These are phyloP conservation scores for Stropharia rugosoannulata DNA, from an alignment of 768 basidiomycete genomes.

Conservation along the genomic window DNA sequence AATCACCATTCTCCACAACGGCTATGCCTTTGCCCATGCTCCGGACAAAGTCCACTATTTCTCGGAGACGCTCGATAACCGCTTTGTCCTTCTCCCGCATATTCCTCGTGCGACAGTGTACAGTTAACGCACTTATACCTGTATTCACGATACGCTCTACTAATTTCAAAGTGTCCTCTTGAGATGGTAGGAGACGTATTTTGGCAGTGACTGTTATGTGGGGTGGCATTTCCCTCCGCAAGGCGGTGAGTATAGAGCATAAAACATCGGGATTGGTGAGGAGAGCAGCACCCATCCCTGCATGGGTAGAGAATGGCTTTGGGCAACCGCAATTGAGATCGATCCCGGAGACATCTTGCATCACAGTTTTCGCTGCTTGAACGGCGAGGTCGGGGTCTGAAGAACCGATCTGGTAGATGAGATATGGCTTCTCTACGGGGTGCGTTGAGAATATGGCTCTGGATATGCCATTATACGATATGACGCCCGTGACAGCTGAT, in stretches of 20 bases:
- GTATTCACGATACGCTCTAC: constrained; percentile 86
- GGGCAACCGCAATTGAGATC: constrained; percentile 99
- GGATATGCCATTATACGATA: constrained; percentile 82
- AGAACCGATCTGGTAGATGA: constrained; percentile 95
- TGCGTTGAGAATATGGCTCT: constrained; percentile 91
- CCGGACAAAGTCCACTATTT: constrained; percentile 86
- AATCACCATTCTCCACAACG: constrained; percentile 94
- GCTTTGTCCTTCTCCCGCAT: constrained; percentile 88
- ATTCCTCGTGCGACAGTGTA: constrained; percentile 91
- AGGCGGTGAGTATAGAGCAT: constrained; percentile 80
- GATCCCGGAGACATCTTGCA: constrained; percentile 88
- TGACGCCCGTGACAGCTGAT: constrained; percentile 78
- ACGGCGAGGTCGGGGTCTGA: constrained; percentile 89
- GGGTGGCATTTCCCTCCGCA: constrained; percentile 69
- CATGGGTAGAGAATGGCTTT: constrained; percentile 90
- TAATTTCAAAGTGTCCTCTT: constrained; percentile 87
- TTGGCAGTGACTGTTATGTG: constrained; percentile 92
- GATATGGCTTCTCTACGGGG: constrained; percentile 90
- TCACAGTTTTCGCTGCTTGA: constrained; percentile 83
- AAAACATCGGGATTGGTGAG: constrained; percentile 90
- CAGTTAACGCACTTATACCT: constrained; percentile 86
- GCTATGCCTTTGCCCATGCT: constrained; percentile 76
- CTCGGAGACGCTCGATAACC: constrained; percentile 70
- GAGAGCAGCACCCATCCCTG: constrained; percentile 96
- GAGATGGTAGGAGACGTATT: constrained; percentile 83